Conservation (phyloP, 345 rosid genomes). For the Eutrema japonicum region DNA sequence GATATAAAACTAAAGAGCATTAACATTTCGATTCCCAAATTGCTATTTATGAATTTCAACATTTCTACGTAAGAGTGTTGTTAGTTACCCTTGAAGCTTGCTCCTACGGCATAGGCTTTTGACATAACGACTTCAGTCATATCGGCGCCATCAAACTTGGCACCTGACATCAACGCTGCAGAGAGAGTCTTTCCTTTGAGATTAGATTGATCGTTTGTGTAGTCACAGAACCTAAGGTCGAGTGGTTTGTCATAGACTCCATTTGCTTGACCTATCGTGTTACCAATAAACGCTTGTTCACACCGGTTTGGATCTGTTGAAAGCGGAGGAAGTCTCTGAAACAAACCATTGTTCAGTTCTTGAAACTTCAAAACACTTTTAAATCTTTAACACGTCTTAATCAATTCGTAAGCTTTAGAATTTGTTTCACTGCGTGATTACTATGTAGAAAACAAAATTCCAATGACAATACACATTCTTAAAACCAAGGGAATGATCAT, state of each 20-base stretch:
- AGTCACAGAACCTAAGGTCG: slow-evolving; percentile 91
- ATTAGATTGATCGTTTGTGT: slow-evolving; percentile 77
- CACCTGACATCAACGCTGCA: slow-evolving; percentile 92
- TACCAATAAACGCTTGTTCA: slow-evolving; percentile 86
- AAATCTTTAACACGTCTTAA: neutral
- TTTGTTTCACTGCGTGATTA: neutral
- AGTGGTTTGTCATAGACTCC: slow-evolving; percentile 97
- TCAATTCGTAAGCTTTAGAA: neutral
- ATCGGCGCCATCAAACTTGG: slow-evolving; percentile 98
- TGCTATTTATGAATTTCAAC: neutral
- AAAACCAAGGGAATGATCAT: no score
- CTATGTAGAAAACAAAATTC: neutral
- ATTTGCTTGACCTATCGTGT: slow-evolving; percentile 97
- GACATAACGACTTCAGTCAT: slow-evolving; percentile 99
- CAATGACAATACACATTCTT: neutral
- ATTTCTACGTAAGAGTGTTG: neutral
- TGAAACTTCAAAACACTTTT: neutral
- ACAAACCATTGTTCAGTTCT: slow-evolving; percentile 29
- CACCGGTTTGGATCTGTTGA: slow-evolving; percentile 89
- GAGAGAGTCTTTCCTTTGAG: slow-evolving; percentile 94
- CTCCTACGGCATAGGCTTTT: slow-evolving; percentile 95
- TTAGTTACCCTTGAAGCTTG: slow-evolving; percentile 82
- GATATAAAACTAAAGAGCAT: slow-evolving; percentile 10
- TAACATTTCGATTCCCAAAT: neutral
- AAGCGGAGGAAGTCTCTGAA: slow-evolving; percentile 92